Base-by-base conservation (phyloP, 2,329 filamentous ascomycete species). In the Cladobotryum protrusum region DNA sequence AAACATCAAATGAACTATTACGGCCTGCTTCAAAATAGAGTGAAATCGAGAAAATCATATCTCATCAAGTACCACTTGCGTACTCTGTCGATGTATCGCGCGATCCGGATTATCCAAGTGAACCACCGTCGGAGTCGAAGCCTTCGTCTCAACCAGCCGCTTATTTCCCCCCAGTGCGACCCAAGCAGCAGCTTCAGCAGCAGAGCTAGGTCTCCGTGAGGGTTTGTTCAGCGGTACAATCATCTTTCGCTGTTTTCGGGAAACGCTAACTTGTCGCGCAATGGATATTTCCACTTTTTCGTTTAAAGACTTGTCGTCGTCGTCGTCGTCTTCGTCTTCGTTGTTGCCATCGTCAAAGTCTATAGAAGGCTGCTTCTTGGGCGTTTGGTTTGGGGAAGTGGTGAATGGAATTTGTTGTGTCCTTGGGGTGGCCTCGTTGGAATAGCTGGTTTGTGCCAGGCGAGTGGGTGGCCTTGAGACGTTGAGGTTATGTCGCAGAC, bases 191-290 rank as follows among this genome's bases (percentile, higher is more conserved):
- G 37, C 52, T 13, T 54, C 45, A 9, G 52, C 34, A 9, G 37
- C 45, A 40, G 43, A 33, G 11, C 19, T 45, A 29, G 4, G 40
- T 35, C 1, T 40, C 19, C 5, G 61, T 54, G 52, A 20, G 50
- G 59, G 46, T 57, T 63, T 18, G 66, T 75, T 70, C 36, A 82
- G 65, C 12, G 80, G 79, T n/a, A 76, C 73, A 15, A 85, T 67
- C 54, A 85, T 67, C 59, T 77, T 75, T 15, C 78, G 72, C 63
- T 86, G 83, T 63, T 82, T 74, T 12, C 77, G 70, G 12, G 81
- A 84, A 20, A 86, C 71, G 56, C 79, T 84, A 56, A 87, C 85
- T 62, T 86, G 82, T 1, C 84, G 73, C 0, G 83, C 83, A 56
- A 87, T 86, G 2, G 82, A 85, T 42, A 84, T 73, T 63, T 85